Base-by-base conservation (phyloP, 2,329 filamentous ascomycete genomes). In the Sporothrix humicola region DNA sequence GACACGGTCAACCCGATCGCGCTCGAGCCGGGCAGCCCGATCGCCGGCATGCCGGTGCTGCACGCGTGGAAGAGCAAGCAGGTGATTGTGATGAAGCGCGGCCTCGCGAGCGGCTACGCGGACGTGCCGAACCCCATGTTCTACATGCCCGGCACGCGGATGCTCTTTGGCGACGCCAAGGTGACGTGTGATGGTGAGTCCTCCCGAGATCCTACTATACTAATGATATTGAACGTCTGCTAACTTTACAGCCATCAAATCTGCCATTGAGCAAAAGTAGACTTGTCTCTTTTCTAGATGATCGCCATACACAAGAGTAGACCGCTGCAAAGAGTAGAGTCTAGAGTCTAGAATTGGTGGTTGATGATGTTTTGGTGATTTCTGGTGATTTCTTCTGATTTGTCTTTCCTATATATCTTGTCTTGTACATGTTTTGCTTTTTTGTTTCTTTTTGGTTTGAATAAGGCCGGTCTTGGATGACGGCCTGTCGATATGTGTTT, bases 121-220 rank as follows among this genome's bases (percentile, higher is more conserved):
- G 94, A 97, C 82, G 93, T 97, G 10, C 92, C 92, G 12, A 97
- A 97, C 80, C 94, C 94, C 0, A 95, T 97, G 93, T 96, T 97
- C 82, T 96, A 91, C 82, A 95, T 95, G 92, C 91, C 92, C 3
- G 92, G 92, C 70, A 94, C 94, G 1, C 93, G 92, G 83, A 97
- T 97, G 94, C 81, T 97, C 74, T 97, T 97, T 82, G 94, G 94
- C 37, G 94, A 97, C 83, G 94, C 94, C 23, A 95, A 93, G 84
- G 87, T 89, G 74, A 92, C 91, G 74, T 95, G 93, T 79, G 93
- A 96, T 84, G 92, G 90, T 92, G 79, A 81, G 88, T 81, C n/a
- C n/a, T n/a, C n/a, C n/a, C n/a, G n/a, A n/a, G n/a, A n/a, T n/a
- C n/a, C n/a, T n/a, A n/a, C n/a, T n/a, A n/a, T n/a, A n/a, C n/a